Conservation (phyloP, 768 basidiomycete genomes). For the Dacryopinax primogenitus region DNA sequence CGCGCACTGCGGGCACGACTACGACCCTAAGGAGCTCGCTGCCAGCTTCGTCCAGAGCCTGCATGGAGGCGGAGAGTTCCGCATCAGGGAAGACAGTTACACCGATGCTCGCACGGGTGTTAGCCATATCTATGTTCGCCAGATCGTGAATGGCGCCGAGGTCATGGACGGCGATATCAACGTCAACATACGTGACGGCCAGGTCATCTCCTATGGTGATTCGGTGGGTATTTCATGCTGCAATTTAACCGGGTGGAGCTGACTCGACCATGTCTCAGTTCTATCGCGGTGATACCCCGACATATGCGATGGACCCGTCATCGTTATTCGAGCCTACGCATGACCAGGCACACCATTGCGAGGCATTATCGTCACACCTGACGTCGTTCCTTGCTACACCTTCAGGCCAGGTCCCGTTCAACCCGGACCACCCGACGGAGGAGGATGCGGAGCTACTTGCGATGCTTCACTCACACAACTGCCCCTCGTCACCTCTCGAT, state of each 20-base stretch:
- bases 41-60: slow-evolving; percentile 45
- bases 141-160: slow-evolving; percentile 73
- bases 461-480: slow-evolving; percentile 15
- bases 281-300: slow-evolving; percentile 50
- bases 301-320: slow-evolving; percentile 16
- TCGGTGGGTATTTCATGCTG: slow-evolving; percentile 43
- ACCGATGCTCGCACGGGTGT: slow-evolving; percentile 76
- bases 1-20: slow-evolving; percentile 12
- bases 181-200: slow-evolving; percentile 75
- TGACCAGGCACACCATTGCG: slow-evolving; percentile 21
- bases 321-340: slow-evolving; percentile 36
- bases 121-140: slow-evolving; percentile 78
- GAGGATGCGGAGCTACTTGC: neutral
- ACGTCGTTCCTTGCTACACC: neutral
- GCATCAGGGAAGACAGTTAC: slow-evolving; percentile 66
- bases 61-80: slow-evolving; percentile 25
- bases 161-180: slow-evolving; percentile 88
- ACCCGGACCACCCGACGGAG: neutral
- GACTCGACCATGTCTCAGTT: slow-evolving; percentile 39
- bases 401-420: neutral
- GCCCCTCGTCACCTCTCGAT: slow-evolving; percentile 12
- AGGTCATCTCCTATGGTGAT: slow-evolving; percentile 74
- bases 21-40: slow-evolving; percentile 50
- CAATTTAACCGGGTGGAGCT: neutral
- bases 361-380: slow-evolving; percentile 7